These are phyloP conservation scores for Sporisorium reilianum DNA, from an alignment of 1,284 basidiomycete genomes.

Conservation along the genomic window DNA sequence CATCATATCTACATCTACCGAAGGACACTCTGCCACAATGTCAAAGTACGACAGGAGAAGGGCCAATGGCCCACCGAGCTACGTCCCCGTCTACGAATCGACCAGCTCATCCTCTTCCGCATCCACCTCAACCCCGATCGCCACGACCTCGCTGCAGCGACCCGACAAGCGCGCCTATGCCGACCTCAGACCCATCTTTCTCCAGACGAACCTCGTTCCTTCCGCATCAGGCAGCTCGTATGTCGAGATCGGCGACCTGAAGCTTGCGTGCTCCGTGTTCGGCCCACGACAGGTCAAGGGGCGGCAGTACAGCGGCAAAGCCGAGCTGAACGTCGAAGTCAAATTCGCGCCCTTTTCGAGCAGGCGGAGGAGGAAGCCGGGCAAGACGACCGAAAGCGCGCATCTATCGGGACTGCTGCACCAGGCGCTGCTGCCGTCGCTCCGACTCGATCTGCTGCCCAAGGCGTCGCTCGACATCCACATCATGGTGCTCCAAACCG, in stretches of 20 bases:
- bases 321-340: conserved; percentile 91
- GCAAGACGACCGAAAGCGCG: conserved; percentile 94
- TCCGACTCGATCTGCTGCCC: conserved; percentile 88
- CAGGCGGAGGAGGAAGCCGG: conserved; percentile 79
- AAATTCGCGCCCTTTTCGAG: conserved; percentile 96
- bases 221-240: conserved; percentile 96
- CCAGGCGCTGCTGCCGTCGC: conserved; percentile 85
- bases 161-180: conserved; percentile 29
- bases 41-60: conserved; percentile 43
- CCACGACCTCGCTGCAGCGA: conserved; percentile 22
- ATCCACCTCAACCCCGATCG: conserved; percentile 10
- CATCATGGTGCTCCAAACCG: conserved; percentile 89
- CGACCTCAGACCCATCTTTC: conserved; percentile 74
- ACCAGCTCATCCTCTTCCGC: neutral
- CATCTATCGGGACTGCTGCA: conserved; percentile 84
- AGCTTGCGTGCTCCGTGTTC: conserved; percentile 96
- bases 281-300: conserved; percentile 86
- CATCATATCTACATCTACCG: neutral
- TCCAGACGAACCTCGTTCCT: conserved; percentile 82
- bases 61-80: conserved; percentile 44
- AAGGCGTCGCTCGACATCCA: conserved; percentile 94
- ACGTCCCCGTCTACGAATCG: conserved; percentile 28
- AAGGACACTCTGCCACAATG: conserved; percentile 12
- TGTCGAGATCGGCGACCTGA: conserved; percentile 87
- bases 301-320: conserved; percentile 83